A percentile compares a stretch with the other conserved stretches of the same genome.
Conservation (phyloP, 805 yeast species). For the Candida hispaniensis region DNA sequence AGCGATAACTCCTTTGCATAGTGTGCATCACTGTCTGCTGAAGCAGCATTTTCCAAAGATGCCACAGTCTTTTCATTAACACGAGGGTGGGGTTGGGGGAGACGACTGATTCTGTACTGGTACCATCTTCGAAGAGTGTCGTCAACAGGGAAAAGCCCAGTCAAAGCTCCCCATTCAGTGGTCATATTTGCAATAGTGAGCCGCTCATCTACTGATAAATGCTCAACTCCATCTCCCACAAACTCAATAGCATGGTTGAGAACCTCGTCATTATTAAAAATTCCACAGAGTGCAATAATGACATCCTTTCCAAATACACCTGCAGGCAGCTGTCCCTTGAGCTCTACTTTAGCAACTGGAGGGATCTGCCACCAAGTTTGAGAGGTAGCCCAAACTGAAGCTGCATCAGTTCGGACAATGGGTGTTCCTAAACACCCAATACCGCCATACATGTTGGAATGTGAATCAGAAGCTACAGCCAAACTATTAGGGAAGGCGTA, state of each 20-base stretch:
- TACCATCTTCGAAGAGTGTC: conserved; percentile 68
- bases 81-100: conserved; percentile 74
- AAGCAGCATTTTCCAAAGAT: conserved; percentile 37
- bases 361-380: conserved; percentile 99
- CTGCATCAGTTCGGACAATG: conserved; percentile 96
- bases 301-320: conserved; percentile 96
- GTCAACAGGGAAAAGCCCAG: conserved; percentile 97
- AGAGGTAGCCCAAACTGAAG: conserved; percentile 99
- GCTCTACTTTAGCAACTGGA: conserved; percentile 90
- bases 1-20: conserved; percentile 83
- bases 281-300: conserved; percentile 90
- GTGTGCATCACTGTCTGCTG: conserved; percentile 64
- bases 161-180: conserved; percentile 97
- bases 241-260: conserved; percentile 90
- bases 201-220: conserved; percentile 69
- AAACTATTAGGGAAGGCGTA: conserved; percentile 90
- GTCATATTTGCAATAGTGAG: conserved; percentile 93
- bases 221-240: conserved; percentile 65
- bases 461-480: conserved; percentile 96
- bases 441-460: conserved; percentile 97
- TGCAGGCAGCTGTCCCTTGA: conserved; percentile 65
- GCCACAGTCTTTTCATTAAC: conserved; percentile 53
- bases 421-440: conserved; percentile 94
- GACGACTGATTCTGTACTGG: conserved; percentile 43
- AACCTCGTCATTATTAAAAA: conserved; percentile 83